phyloP scores from a whole-genome alignment of 257 asterid species.

The Plantago elongata region DNA sequence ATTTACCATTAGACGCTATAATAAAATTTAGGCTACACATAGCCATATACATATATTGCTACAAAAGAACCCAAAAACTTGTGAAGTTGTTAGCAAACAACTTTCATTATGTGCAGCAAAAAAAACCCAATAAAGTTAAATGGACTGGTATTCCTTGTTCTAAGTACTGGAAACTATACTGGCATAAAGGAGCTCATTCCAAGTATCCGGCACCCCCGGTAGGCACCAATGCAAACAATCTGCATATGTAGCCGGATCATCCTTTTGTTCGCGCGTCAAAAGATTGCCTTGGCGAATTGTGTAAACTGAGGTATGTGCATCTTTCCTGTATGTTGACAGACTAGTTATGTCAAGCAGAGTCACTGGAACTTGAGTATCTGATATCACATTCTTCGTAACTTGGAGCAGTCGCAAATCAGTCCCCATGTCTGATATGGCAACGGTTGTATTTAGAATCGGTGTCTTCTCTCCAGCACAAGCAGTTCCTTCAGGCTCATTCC shows the following conservation, averaged over 20 bases:
- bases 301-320: conserved; percentile 45
- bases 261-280: conserved; percentile 38
- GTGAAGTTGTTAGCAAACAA: too few relatives aligned
- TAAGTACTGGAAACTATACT: conserved; percentile 35
- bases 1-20: too few relatives aligned
- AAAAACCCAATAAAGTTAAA: too few relatives aligned
- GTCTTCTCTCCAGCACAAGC: conserved; percentile 36
- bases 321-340: conserved; percentile 49
- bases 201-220: conserved; percentile 46
- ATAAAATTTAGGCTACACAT: too few relatives aligned
- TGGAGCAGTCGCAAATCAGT: conserved; percentile 33
- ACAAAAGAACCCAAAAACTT: too few relatives aligned
- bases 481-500: conserved; percentile 35
- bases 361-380: conserved; percentile 20
- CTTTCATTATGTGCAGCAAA: too few relatives aligned
- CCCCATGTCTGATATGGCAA: conserved; percentile 31
- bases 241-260: conserved; percentile 36
- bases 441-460: conserved; percentile 31
- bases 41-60: too few relatives aligned
- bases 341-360: conserved; percentile 36
- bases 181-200: conserved; percentile 42
- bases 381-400: conserved; percentile 22
- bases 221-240: conserved; percentile 58
- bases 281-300: conserved; percentile 42
- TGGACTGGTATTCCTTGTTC: conserved; percentile 2